These are phyloP conservation scores for Neurospora hispaniola DNA, from an alignment of 495 filamentous ascomycete species.

Conservation along the genomic window DNA sequence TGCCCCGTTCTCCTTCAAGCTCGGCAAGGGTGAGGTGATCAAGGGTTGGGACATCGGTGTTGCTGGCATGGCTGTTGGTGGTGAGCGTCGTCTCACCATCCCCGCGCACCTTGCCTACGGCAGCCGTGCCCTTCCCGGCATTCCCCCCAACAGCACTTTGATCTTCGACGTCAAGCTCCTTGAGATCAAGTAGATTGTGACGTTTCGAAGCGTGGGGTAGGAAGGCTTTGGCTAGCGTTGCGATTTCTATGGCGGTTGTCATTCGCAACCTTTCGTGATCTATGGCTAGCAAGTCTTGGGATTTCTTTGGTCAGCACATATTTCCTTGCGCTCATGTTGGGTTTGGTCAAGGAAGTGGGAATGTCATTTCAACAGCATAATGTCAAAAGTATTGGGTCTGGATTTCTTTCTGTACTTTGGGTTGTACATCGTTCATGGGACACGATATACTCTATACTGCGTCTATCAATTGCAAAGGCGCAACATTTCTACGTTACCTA, in stretches of 20 bases:
- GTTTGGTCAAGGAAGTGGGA: background rate
- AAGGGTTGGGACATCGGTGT: slow-evolving; percentile 97
- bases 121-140: slow-evolving; percentile 62
- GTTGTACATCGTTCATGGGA: background rate
- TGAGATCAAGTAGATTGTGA: slow-evolving; percentile 44
- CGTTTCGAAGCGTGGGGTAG: background rate
- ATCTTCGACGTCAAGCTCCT: slow-evolving; percentile 89
- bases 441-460: background rate
- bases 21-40: slow-evolving; percentile 91
- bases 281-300: background rate
- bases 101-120: slow-evolving; percentile 81
- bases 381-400: background rate
- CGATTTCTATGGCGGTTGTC: background rate
- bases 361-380: background rate
- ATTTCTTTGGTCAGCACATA: background rate
- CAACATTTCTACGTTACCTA: background rate
- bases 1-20: slow-evolving; percentile 88
- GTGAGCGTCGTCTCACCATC: slow-evolving; percentile 84
- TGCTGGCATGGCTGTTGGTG: slow-evolving; percentile 80
- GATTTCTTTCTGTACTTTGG: background rate
- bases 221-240: background rate
- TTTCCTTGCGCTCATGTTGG: background rate
- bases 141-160: slow-evolving; percentile 81
- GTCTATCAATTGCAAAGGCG: background rate
- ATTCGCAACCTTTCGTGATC: background rate